These are phyloP conservation scores for Penicillium carneum DNA, from an alignment of 2,329 filamentous ascomycete species.

Conservation along the genomic window DNA sequence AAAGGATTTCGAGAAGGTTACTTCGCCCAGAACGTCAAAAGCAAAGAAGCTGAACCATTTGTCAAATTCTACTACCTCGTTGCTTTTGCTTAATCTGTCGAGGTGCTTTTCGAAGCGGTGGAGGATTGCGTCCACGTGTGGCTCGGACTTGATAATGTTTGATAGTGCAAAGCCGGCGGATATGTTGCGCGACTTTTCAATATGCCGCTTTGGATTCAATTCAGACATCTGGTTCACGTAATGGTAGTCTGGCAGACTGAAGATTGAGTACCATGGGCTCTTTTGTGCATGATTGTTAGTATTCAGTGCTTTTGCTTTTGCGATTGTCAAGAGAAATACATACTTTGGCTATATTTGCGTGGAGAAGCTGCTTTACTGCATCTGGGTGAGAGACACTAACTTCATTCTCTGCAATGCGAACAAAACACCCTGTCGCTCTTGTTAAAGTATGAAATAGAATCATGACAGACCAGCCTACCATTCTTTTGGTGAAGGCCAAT, in stretches of 20 bases:
- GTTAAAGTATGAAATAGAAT: not conserved
- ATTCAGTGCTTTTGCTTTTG: too few species aligned
- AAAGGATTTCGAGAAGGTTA: conserved; percentile 38
- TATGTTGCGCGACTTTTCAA: conserved; percentile 45
- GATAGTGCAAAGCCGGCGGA: conserved; percentile 41
- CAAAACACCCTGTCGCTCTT: conserved; percentile 45
- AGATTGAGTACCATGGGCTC: conserved; percentile 47
- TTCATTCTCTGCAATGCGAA: conserved; percentile 56
- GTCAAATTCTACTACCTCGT: conserved; percentile 47
- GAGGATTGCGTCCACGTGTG: conserved; percentile 42
- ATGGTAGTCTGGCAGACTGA: conserved; percentile 51
- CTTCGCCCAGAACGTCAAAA: not conserved
- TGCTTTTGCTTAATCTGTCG: conserved; percentile 33
- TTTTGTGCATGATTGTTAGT: conserved; percentile 30
- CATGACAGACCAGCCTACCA: conserved; percentile 35
- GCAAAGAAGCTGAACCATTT: conserved; percentile 53
- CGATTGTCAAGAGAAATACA: too few species aligned
- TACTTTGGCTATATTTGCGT: conserved; percentile 37
- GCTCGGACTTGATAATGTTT: conserved; percentile 43
- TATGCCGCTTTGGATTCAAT: conserved; percentile 47
- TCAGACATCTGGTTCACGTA: conserved; percentile 53
- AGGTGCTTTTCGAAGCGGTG: conserved; percentile 39
- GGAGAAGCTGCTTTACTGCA: conserved; percentile 49
- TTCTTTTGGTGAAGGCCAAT: conserved; percentile 51
- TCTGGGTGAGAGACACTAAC: conserved; percentile 55